Evolutionary conservation across 305 asterid genomes (phyloP), one percentile per base, ranked within the genome.

Genomic region (Fraxinus velutina): DNA sequence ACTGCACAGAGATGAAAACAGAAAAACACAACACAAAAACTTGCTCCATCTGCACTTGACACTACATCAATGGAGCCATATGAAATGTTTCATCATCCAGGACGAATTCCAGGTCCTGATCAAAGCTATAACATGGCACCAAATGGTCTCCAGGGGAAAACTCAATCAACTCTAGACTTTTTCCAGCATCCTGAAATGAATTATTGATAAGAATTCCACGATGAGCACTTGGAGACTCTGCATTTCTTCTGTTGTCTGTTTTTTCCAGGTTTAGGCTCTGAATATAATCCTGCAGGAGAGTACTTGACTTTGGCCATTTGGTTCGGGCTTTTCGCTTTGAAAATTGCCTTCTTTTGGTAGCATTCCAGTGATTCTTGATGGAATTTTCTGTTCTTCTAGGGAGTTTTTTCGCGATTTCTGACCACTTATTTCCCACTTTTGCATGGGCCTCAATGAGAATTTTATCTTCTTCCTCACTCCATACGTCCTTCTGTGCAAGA

Each of bases 311-410:
- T 2, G 94, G 92, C 95, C 93, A 88, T 78, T 91, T 92, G 70
- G 96, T 92, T 37, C 93, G 82, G 83, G 96, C 91, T 78, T 89
- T 91, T 71, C 94, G 86, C n/a, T 89, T 85, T 0, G 97, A 85
- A 32, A 91, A 88, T 79, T 93, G 98, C 81, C 95, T 89, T 83
- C 98, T 86, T 66, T 92, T 95, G 0, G 99, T 93, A 0, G 98
- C 99, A 57, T 93, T 92, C 99, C 99, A 95, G 55, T 95, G 99
- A 87, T 95, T 95, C 85, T 95, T 93, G 82, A 93, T 95, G n/a
- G 99, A 89, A 78, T 95, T 95, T 77, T 95, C 99, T 0, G 95
- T 93, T 80, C 99, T 90, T 75, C 95, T 95, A 0, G 93, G 91
- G 3, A 95, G 88, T 37, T 89, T 89, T 81, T 89, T 92, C 0